Evolutionary conservation across 345 rosid genomes (phyloP).

Genomic region (Sonneratia alba): DNA sequence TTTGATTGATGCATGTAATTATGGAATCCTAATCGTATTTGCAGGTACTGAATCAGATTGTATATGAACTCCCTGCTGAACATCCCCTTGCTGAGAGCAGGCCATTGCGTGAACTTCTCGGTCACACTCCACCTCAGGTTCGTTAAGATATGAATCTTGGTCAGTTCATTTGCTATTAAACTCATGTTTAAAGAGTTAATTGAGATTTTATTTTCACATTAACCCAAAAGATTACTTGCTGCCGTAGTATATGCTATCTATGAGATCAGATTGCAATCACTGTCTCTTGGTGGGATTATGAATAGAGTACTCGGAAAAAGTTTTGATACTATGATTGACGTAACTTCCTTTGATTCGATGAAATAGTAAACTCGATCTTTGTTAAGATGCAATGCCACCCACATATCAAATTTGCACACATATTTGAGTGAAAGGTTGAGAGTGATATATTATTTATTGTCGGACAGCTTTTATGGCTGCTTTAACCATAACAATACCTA

Average conservation of each 20-base stretch:
- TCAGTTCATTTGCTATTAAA: neutral
- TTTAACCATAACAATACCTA: neutral
- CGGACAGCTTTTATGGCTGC: neutral
- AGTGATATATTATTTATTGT: neutral
- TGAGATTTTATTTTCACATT: neutral
- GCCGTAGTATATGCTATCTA: no score
- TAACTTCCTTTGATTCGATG: no score
- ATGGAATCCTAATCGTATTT: neutral
- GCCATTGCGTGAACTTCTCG: slow-evolving; percentile 86
- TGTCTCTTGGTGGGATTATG: no score
- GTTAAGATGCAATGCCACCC: no score
- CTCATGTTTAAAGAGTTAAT: neutral
- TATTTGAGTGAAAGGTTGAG: no score
- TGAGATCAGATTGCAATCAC: no score
- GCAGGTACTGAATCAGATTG: slow-evolving; percentile 93
- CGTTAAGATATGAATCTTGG: neutral
- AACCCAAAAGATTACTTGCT: no score
- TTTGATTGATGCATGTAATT: neutral
- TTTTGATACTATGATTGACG: no score
- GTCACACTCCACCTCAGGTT: slow-evolving; percentile 93
- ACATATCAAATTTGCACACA: no score
- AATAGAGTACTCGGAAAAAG: no score
- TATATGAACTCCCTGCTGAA: slow-evolving; percentile 86
- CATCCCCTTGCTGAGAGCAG: slow-evolving; percentile 91
- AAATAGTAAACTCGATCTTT: no score